phyloP scores from a whole-genome alignment of 257 asterid species.

The Eucommia ulmoides region DNA sequence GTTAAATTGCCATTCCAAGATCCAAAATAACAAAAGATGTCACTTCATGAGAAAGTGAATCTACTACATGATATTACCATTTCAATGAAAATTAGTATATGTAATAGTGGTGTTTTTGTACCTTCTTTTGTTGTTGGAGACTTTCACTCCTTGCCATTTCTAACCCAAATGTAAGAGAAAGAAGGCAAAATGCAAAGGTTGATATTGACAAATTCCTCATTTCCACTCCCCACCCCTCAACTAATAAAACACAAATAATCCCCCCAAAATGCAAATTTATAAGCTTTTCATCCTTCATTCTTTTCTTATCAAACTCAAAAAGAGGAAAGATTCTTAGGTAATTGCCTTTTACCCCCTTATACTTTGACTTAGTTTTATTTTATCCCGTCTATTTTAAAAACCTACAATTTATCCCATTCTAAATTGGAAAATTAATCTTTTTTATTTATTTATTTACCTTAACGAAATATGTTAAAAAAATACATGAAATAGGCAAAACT shows the following conservation, averaged over 20 bases:
- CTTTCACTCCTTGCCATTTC: slow-evolving; percentile 8
- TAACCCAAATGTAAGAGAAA: slow-evolving; percentile 7
- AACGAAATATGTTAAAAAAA: too few relatives aligned
- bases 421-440: too few relatives aligned
- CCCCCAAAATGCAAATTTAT: background rate
- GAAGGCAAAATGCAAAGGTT: slow-evolving; percentile 1
- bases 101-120: too few relatives aligned
- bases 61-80: background rate
- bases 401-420: too few relatives aligned
- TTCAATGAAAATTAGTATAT: background rate
- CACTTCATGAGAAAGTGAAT: background rate
- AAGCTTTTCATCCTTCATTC: slow-evolving; percentile 7
- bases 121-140: slow-evolving; percentile 11
- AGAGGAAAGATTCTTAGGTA: slow-evolving; percentile 3
- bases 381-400: too few relatives aligned
- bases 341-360: background rate
- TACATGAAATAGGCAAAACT: too few relatives aligned
- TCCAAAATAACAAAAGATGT: background rate
- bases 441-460: too few relatives aligned
- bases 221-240: background rate
- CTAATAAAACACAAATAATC: background rate
- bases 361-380: too few relatives aligned
- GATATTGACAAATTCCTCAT: slow-evolving; percentile 5
- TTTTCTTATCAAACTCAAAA: slow-evolving; percentile 13
- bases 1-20: background rate